Percentiles rank a stretch among this genome's conserved stretches.
phyloP scores from a whole-genome alignment of 345 rosid species.

The Punica granatum region DNA sequence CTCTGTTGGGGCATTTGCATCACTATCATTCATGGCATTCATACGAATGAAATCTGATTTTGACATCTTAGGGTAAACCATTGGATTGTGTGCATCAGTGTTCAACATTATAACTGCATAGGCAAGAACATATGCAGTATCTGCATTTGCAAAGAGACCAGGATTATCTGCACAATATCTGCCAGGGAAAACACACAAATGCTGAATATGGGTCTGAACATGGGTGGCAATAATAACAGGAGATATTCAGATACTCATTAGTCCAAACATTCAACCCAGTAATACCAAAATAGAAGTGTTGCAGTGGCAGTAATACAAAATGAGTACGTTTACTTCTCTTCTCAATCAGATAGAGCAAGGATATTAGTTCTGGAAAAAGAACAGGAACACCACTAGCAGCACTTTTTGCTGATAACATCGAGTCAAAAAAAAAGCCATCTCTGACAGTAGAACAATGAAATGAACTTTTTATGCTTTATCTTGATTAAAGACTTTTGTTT shows the following conservation, averaged over 20 bases:
- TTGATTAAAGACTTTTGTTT: background rate
- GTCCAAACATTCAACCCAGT: background rate
- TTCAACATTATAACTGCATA: constrained; percentile 97
- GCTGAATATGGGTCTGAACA: constrained; percentile 4
- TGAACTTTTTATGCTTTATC: background rate
- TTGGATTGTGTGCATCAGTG: constrained; percentile 93
- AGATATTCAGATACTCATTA: background rate
- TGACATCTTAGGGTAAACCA: constrained; percentile 98
- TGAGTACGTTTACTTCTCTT: background rate
- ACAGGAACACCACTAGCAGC: background rate
- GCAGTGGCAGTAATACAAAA: background rate
- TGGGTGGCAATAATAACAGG: background rate
- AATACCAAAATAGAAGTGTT: constrained; percentile 1
- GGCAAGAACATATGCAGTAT: constrained; percentile 99
- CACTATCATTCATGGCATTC: constrained; percentile 73
- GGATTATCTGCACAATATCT: constrained; percentile 97
- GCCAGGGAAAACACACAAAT: constrained; percentile 18
- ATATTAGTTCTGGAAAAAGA: background rate
- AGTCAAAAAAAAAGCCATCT: background rate
- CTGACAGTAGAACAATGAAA: background rate
- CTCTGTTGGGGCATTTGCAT: constrained; percentile 72
- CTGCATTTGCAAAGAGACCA: constrained; percentile 91
- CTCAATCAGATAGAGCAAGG: background rate
- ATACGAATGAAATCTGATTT: constrained; percentile 84
- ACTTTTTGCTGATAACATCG: background rate